phyloP scores from a whole-genome alignment of 257 asterid genomes.

The Solanum infundibuliforme region DNA sequence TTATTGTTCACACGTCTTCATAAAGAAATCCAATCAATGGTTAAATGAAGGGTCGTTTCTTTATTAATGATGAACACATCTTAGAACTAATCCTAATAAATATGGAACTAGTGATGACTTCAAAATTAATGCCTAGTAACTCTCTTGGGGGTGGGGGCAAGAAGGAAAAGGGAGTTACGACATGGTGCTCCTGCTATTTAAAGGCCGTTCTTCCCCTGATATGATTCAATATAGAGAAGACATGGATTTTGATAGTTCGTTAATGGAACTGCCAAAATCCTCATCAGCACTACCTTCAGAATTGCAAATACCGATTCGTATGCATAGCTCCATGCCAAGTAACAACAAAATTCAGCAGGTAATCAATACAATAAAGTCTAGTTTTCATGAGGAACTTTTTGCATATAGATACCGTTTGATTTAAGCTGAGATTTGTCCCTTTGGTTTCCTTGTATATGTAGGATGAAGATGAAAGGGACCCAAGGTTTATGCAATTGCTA shows the following conservation, averaged over 20 bases:
- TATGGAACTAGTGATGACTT: not conserved
- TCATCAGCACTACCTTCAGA: not conserved
- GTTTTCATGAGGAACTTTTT: not conserved
- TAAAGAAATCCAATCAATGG: not conserved
- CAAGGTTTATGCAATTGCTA: constrained; percentile 3
- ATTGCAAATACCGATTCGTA: not conserved
- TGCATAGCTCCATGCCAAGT: not conserved
- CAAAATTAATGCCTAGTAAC: not conserved
- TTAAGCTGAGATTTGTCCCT: not conserved
- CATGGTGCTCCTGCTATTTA: not conserved
- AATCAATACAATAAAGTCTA: not conserved
- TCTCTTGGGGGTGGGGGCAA: not conserved
- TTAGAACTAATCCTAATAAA: not conserved
- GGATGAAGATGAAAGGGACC: not conserved
- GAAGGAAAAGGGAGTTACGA: not conserved
- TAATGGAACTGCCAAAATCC: not conserved
- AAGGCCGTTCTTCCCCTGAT: not conserved
- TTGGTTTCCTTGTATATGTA: not conserved
- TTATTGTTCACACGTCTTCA: not conserved
- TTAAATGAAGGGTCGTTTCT: not conserved
- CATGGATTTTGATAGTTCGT: not conserved
- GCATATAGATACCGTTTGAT: not conserved
- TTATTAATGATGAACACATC: not conserved
- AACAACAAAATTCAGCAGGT: not conserved
- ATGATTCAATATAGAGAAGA: not conserved